phyloP scores from a whole-genome alignment of 192 early-diverging fungal species.

The Entophlyctis helioformis region DNA sequence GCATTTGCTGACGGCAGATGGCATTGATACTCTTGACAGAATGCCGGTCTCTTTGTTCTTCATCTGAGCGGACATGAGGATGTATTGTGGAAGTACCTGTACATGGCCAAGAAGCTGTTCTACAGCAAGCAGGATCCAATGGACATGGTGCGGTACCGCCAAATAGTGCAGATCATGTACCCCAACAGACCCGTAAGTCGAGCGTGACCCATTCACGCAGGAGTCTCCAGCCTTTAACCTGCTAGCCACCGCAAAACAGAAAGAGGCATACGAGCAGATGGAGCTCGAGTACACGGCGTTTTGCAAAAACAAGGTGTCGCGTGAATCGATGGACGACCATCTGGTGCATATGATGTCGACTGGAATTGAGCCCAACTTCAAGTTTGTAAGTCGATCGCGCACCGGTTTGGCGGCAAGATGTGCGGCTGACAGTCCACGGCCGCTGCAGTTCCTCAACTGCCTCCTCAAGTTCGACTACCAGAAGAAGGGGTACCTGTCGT shows the following conservation, averaged over 20 bases:
- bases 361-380: constrained; percentile 32
- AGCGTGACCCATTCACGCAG: background rate
- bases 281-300: constrained; percentile 36
- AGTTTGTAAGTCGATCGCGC: constrained; percentile 11
- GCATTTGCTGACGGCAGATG: background rate
- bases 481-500: constrained; percentile 14
- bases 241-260: constrained; percentile 6
- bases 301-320: constrained; percentile 30
- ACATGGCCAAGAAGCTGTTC: constrained; percentile 21
- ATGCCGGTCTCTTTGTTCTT: constrained; percentile 18
- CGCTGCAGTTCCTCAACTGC: constrained; percentile 15
- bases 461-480: constrained; percentile 23
- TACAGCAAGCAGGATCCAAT: constrained; percentile 10
- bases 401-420: background rate
- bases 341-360: constrained; percentile 30
- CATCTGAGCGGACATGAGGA: constrained; percentile 32
- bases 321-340: constrained; percentile 28
- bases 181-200: constrained; percentile 24
- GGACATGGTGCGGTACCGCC: constrained; percentile 14
- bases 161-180: constrained; percentile 24
- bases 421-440: background rate
- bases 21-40: constrained; percentile 6
- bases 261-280: constrained; percentile 38
- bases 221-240: background rate
- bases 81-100: constrained; percentile 37